Percentiles rank a stretch among this genome's conserved stretches.
These are phyloP conservation scores for Turritis glabra DNA, from an alignment of 345 rosid species.

Conservation along the genomic window DNA sequence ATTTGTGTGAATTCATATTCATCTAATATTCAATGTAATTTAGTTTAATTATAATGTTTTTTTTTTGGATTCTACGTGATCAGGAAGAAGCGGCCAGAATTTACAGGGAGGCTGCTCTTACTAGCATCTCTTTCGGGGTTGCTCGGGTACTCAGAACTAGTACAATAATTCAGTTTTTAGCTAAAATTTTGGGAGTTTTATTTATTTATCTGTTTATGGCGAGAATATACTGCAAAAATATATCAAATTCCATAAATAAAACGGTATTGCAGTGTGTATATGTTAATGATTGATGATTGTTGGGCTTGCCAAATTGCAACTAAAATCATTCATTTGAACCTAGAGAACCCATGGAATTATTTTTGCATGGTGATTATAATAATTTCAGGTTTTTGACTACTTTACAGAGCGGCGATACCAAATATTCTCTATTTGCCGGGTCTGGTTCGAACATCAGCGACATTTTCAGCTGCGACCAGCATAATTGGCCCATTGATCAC, in stretches of 20 bases:
- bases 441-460: constrained; percentile 53
- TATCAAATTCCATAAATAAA: neutral
- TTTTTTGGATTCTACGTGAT: constrained; percentile 4
- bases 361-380: neutral
- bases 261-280: neutral
- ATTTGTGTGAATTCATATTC: neutral
- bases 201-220: neutral
- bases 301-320: neutral
- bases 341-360: neutral
- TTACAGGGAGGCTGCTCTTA: constrained; percentile 48
- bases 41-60: neutral
- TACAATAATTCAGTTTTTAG: neutral
- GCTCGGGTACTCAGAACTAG: constrained; percentile 44
- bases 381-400: neutral
- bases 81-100: constrained; percentile 49
- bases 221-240: neutral
- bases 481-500: constrained; percentile 56
- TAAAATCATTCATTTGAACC: neutral
- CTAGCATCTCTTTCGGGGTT: constrained; percentile 51
- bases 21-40: neutral
- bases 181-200: neutral
- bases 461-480: constrained; percentile 46
- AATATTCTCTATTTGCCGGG: constrained; percentile 44
- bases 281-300: neutral
- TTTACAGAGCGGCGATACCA: constrained; percentile 37